A percentile compares a stretch with the other conserved stretches of the same genome.
phyloP scores from a whole-genome alignment of 2,329 filamentous ascomycete species.

The Ophiostoma angusticollis region DNA sequence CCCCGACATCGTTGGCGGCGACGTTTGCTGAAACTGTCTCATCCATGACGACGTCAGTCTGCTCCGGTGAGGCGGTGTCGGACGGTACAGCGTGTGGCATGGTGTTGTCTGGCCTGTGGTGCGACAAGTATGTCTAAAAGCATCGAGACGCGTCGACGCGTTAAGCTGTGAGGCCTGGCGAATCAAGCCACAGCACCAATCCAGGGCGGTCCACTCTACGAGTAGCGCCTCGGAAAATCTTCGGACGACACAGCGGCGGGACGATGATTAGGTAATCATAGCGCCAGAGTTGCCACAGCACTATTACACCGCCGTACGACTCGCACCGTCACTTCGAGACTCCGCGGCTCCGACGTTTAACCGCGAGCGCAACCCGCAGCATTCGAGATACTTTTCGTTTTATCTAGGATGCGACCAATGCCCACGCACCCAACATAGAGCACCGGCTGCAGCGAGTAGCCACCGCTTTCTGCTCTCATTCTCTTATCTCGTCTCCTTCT shows the following conservation, averaged over 20 bases:
- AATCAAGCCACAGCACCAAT: not conserved
- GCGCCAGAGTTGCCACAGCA: not conserved
- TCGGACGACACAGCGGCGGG: constrained; percentile 1
- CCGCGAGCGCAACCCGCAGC: too few relatives aligned
- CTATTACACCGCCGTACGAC: too few relatives aligned
- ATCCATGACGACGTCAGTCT: constrained; percentile 16
- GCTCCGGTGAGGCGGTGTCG: constrained; percentile 15
- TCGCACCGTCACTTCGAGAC: too few relatives aligned
- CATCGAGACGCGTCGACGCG: constrained; percentile 14
- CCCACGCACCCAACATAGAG: too few relatives aligned
- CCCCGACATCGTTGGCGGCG: constrained; percentile 6
- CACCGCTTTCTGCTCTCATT: not conserved
- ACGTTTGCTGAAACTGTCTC: constrained; percentile 5
- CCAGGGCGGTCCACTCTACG: too few relatives aligned
- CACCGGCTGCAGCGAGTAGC: too few relatives aligned
- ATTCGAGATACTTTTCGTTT: too few relatives aligned
- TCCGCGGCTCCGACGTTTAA: too few relatives aligned
- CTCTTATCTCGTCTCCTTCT: not conserved
- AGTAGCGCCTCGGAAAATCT: constrained; percentile 4
- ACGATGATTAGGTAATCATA: not conserved
- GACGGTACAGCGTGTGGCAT: constrained; percentile 35
- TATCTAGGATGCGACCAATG: too few relatives aligned
- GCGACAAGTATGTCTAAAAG: not conserved
- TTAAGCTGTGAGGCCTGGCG: constrained; percentile 9
- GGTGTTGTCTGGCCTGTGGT: not conserved